These are phyloP conservation scores for Ogataea kodamae DNA, from an alignment of 805 yeast species.

Conservation along the genomic window DNA sequence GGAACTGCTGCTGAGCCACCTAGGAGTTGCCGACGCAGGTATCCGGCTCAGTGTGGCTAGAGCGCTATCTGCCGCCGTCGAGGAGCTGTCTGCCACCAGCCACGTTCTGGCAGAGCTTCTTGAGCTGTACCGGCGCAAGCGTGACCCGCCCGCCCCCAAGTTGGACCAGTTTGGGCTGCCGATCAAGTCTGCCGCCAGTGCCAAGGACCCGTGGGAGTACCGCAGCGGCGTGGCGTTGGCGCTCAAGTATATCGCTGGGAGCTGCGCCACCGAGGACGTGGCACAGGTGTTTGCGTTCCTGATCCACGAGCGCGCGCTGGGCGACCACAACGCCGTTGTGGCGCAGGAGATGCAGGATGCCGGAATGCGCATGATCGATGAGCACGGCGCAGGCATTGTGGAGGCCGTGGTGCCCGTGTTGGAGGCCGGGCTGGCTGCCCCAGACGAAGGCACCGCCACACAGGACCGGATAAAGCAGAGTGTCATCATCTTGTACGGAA, in stretches of 20 bases:
- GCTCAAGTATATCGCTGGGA: conserved; percentile 52
- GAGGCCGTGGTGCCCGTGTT: conserved; percentile 78
- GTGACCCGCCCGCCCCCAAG: conserved; percentile 72
- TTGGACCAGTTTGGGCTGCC: conserved; percentile 79
- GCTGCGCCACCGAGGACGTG: conserved; percentile 40
- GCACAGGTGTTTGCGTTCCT: conserved; percentile 59
- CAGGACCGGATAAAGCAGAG: conserved; percentile 71
- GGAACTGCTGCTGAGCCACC: conserved; percentile 42
- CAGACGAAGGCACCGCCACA: conserved; percentile 42
- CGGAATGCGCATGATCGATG: conserved; percentile 69
- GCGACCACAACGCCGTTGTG: conserved; percentile 69
- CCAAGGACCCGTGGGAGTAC: conserved; percentile 78
- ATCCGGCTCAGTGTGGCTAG: conserved; percentile 70
- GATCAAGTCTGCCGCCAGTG: conserved; percentile 54
- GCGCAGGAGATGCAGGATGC: conserved; percentile 84
- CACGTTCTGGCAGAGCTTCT: conserved; percentile 44
- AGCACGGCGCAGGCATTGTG: conserved; percentile 63
- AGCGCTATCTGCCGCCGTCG: conserved; percentile 60
- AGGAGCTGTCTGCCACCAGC: conserved; percentile 29
- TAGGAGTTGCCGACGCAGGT: conserved; percentile 58
- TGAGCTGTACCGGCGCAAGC: conserved; percentile 53
- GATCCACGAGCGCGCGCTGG: conserved; percentile 56
- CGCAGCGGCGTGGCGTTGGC: conserved; percentile 79
- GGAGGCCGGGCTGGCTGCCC: conserved; percentile 58
- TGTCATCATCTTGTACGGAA: conserved; percentile 84